Evolutionary conservation across 805 yeast genomes (phyloP).

Genomic region (Trichomonascus vanleenenianus): DNA sequence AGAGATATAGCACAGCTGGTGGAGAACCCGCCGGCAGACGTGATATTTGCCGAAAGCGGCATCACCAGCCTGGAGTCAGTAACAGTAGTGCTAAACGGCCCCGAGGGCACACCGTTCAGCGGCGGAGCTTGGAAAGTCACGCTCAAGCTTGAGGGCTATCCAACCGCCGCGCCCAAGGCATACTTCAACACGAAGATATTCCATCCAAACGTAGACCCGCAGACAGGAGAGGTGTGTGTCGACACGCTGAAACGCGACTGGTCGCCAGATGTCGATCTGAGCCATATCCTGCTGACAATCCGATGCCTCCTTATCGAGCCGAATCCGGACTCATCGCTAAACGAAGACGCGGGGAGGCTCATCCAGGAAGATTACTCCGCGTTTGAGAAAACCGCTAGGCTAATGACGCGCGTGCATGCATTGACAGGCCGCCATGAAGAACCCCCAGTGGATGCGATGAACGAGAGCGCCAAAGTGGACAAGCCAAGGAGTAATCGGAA

Average conservation of each 20-base stretch:
- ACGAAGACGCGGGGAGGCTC: slow-evolving; percentile 27
- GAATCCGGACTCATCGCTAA: slow-evolving; percentile 27
- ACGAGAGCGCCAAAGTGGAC: neutral
- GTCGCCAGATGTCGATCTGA: slow-evolving; percentile 21
- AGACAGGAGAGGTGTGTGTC: slow-evolving; percentile 27
- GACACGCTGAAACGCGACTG: slow-evolving; percentile 28
- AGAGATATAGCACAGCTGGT: slow-evolving; percentile 7
- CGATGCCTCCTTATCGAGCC: slow-evolving; percentile 26
- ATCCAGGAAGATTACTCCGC: slow-evolving; percentile 23
- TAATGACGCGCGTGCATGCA: slow-evolving; percentile 27
- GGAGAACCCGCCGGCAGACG: slow-evolving; percentile 10
- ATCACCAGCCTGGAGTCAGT: slow-evolving; percentile 4
- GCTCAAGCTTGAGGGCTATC: slow-evolving; percentile 35
- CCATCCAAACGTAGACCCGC: slow-evolving; percentile 27
- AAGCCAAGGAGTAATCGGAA: slow-evolving; percentile 1
- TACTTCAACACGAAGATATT: slow-evolving; percentile 28
- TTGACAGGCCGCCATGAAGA: slow-evolving; percentile 2
- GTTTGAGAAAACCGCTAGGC: slow-evolving; percentile 21
- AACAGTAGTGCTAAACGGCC: slow-evolving; percentile 25
- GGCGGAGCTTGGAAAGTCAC: slow-evolving; percentile 41
- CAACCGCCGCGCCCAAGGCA: slow-evolving; percentile 38
- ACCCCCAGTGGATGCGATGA: neutral
- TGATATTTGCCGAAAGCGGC: slow-evolving; percentile 3
- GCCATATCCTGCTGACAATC: slow-evolving; percentile 23
- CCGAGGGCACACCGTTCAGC: slow-evolving; percentile 35